These are phyloP conservation scores for Eragrostis tef DNA, from an alignment of 202 grass and related monocot genomes.

Conservation along the genomic window DNA sequence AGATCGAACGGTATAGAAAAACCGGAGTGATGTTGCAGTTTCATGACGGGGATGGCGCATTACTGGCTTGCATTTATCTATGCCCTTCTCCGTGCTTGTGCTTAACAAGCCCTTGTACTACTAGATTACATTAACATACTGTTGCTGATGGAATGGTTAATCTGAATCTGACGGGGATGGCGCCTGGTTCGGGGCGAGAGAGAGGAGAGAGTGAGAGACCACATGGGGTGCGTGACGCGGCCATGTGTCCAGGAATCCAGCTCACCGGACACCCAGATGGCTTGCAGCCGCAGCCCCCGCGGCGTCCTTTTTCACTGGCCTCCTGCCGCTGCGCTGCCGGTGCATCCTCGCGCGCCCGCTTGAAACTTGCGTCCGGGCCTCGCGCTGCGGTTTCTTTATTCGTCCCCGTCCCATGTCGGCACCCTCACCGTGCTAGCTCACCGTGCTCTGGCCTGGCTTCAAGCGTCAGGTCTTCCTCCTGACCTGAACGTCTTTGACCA, in stretches of 20 bases:
- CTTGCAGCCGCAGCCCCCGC: constrained; percentile 33
- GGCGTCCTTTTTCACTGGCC: constrained; percentile 32
- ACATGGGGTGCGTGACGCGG: constrained; percentile 28
- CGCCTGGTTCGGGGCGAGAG: constrained; percentile 26
- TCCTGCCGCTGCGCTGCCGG: background rate
- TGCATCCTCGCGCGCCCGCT: background rate
- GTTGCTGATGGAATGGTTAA: background rate
- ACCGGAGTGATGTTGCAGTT: background rate
- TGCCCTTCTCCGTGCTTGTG: too few relatives aligned
- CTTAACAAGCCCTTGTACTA: background rate
- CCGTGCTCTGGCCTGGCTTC: constrained; percentile 12
- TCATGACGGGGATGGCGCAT: too few relatives aligned
- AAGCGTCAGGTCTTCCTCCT: background rate
- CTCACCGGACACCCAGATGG: constrained; percentile 39
- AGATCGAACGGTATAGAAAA: background rate
- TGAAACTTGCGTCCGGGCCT: background rate
- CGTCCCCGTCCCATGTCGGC: constrained; percentile 31
- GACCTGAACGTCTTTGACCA: constrained; percentile 18
- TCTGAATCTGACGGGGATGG: background rate
- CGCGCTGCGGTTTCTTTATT: constrained; percentile 17
- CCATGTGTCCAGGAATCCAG: constrained; percentile 52
- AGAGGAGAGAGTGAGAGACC: background rate
- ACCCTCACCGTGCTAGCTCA: background rate
- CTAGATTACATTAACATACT: constrained; percentile 3
- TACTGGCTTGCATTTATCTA: too few relatives aligned